Conservation (phyloP, 345 rosid genomes). For the Psidium friedrichsthalianum region DNA sequence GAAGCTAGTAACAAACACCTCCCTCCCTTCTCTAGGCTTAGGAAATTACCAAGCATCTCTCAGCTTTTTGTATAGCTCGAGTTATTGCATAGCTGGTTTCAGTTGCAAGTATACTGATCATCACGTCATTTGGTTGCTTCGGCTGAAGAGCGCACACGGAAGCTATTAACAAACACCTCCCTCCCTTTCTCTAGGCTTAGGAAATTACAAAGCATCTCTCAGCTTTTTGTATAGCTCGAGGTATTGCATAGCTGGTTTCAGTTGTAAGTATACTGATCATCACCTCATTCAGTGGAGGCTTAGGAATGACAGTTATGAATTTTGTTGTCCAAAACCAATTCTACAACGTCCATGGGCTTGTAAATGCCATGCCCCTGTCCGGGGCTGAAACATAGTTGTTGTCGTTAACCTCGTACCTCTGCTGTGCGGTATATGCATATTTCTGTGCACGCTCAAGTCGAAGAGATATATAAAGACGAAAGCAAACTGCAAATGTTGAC, state of each 20-base stretch:
- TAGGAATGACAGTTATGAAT: not conserved
- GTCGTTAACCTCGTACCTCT: not conserved
- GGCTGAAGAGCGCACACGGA: not conserved
- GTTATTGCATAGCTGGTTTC: not conserved
- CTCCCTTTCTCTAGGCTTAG: not conserved
- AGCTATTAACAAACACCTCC: not conserved
- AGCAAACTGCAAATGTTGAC: not conserved
- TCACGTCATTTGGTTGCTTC: not conserved
- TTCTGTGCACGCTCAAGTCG: not conserved
- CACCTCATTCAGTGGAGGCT: not conserved
- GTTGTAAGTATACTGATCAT: not conserved
- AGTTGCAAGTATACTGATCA: not conserved
- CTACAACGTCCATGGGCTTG: not conserved
- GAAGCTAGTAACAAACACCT: not conserved
- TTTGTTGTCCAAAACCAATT: not conserved
- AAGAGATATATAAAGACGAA: not conserved
- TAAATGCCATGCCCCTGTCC: not conserved
- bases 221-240: not conserved
- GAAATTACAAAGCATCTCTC: not conserved
- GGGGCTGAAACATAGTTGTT: not conserved
- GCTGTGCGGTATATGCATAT: not conserved
- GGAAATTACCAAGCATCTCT: not conserved
- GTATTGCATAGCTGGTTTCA: not conserved
- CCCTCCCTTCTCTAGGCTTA: not conserved
- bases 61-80: not conserved